These are phyloP conservation scores for Kwoniella botswanensis DNA, from an alignment of 768 basidiomycete species.

Conservation along the genomic window DNA sequence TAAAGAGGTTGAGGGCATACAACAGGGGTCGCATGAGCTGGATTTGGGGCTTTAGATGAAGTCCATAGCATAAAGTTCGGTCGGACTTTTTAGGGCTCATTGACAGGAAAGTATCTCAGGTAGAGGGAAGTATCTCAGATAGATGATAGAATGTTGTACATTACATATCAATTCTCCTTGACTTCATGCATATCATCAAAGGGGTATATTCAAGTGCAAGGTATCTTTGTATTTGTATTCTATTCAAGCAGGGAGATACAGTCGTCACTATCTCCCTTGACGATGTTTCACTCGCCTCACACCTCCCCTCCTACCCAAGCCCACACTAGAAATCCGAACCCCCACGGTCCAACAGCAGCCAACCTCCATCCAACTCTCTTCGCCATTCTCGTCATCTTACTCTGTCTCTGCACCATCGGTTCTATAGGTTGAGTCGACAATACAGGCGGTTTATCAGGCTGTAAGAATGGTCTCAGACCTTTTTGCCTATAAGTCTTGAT, in stretches of 20 bases:
- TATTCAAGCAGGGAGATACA: neutral
- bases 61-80: neutral
- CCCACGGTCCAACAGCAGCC: conserved; percentile 56
- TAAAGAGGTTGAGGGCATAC: conserved; percentile 23
- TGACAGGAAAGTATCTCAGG: too few relatives aligned
- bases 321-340: conserved; percentile 54
- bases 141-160: too few relatives aligned
- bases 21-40: conserved; percentile 27
- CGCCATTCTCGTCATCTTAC: conserved; percentile 21
- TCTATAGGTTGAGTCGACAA: conserved; percentile 15
- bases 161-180: too few relatives aligned
- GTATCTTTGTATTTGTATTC: conserved; percentile 8
- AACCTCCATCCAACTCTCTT: conserved; percentile 50
- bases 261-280: too few relatives aligned
- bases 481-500: conserved; percentile 29
- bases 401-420: conserved; percentile 9
- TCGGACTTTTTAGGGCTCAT: too few relatives aligned
- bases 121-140: too few relatives aligned
- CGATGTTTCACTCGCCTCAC: conserved; percentile 12
- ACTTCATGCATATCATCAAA: conserved; percentile 1
- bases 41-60: neutral
- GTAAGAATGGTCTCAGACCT: conserved; percentile 49
- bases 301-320: conserved; percentile 57
- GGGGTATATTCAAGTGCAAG: conserved; percentile 8
- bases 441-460: conserved; percentile 30